These are phyloP conservation scores for Leccinum pachyderme DNA, from an alignment of 1,284 basidiomycete genomes.

Conservation along the genomic window DNA sequence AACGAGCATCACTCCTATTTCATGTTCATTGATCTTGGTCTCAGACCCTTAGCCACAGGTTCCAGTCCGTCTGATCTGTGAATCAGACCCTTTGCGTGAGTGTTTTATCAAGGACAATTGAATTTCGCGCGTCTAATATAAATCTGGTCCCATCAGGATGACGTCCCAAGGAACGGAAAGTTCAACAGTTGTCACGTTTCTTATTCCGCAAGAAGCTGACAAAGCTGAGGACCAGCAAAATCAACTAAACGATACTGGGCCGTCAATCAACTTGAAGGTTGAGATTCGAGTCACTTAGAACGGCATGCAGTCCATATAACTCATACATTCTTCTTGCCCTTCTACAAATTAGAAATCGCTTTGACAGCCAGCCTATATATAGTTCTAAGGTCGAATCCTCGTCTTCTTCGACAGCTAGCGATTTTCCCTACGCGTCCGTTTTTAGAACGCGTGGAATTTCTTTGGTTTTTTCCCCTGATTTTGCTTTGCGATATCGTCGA, in stretches of 20 bases:
- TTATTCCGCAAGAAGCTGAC: too few species aligned
- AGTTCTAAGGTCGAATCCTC: background rate
- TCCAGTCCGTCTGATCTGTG: background rate
- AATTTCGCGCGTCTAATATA: background rate
- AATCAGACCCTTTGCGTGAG: background rate
- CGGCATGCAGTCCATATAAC: too few species aligned
- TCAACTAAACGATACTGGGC: too few species aligned
- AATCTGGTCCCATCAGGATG: background rate
- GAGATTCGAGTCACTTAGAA: background rate
- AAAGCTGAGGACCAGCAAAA: too few species aligned
- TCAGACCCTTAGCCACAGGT: background rate
- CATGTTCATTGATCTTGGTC: background rate
- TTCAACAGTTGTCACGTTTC: too few species aligned
- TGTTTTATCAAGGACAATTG: background rate
- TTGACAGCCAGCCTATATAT: background rate
- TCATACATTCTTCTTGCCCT: background rate
- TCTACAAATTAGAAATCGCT: background rate
- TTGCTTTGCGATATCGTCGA: background rate
- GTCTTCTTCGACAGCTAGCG: background rate
- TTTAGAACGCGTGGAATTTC: background rate
- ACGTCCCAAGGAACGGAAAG: too few species aligned
- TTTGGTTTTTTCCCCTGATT: background rate
- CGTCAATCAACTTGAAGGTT: too few species aligned
- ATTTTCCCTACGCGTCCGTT: background rate
- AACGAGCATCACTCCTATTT: background rate